A percentile compares a stretch with the other conserved stretches of the same genome.
These are phyloP conservation scores for Atkinsonella texensis DNA, from an alignment of 2,329 filamentous ascomycete species.

Conservation along the genomic window DNA sequence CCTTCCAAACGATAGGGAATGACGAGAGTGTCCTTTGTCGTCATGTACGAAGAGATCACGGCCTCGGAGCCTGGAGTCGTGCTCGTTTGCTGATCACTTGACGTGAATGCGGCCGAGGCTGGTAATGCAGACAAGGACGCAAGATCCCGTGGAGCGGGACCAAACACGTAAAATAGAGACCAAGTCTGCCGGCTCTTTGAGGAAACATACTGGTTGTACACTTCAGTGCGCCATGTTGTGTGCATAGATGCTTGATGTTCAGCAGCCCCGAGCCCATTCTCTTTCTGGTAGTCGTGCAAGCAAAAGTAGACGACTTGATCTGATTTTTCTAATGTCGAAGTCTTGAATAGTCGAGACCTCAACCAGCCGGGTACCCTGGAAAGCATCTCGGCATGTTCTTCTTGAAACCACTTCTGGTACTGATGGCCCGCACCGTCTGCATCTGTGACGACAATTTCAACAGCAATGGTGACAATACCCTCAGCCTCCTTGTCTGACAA, in stretches of 20 bases:
- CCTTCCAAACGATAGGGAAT: slow-evolving; percentile 70
- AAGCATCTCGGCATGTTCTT: slow-evolving; percentile 63
- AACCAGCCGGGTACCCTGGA: slow-evolving; percentile 69
- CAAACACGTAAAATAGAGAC: slow-evolving; percentile 69
- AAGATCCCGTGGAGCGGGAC: slow-evolving; percentile 59
- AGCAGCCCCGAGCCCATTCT: slow-evolving; percentile 53
- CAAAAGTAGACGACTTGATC: slow-evolving; percentile 44
- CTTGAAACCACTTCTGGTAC: slow-evolving; percentile 56
- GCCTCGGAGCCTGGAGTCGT: slow-evolving; percentile 41
- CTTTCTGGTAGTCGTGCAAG: slow-evolving; percentile 59
- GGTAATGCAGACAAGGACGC: slow-evolving; percentile 39
- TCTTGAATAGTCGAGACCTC: slow-evolving; percentile 58
- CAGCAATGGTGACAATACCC: slow-evolving; percentile 49
- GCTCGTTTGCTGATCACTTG: slow-evolving; percentile 40
- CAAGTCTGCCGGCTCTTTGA: slow-evolving; percentile 49
- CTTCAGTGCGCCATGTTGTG: slow-evolving; percentile 48
- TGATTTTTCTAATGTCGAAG: slow-evolving; percentile 47
- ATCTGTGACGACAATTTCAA: slow-evolving; percentile 43
- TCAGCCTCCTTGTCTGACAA: slow-evolving; percentile 45
- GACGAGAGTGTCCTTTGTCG: slow-evolving; percentile 52
- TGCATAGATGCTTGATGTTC: slow-evolving; percentile 51
- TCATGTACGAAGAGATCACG: slow-evolving; percentile 55
- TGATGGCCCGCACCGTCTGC: slow-evolving; percentile 38
- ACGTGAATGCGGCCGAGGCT: slow-evolving; percentile 36
- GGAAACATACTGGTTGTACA: slow-evolving; percentile 47